Conservation (phyloP, 768 basidiomycete species). For the Leccinum subgranulosum region DNA sequence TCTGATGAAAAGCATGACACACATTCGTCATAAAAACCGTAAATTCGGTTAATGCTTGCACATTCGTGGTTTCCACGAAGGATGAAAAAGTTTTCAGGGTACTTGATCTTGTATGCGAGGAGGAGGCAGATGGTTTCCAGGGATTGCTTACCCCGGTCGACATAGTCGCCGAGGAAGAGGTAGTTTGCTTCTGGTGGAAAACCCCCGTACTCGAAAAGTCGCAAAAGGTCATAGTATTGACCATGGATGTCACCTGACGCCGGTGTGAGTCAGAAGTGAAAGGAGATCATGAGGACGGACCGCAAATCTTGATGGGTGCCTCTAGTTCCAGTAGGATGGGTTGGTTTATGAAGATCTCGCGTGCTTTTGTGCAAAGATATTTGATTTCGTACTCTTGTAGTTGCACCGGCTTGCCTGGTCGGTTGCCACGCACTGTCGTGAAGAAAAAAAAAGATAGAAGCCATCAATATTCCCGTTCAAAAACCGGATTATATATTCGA, state of each 20-base stretch:
- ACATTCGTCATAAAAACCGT: conserved; percentile 99
- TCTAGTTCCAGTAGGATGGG: conserved; percentile 97
- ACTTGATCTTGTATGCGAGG: conserved; percentile 99
- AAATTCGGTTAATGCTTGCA: conserved; percentile 98
- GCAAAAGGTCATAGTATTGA: conserved; percentile 97
- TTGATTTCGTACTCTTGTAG: conserved; percentile 99
- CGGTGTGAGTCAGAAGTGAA: conserved; percentile 19
- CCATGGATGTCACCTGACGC: conserved; percentile 92
- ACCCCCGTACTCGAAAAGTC: conserved; percentile 98
- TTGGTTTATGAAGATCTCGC: conserved; percentile 99
- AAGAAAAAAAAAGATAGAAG: conserved; percentile 13
- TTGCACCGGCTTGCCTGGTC: conserved; percentile 97
- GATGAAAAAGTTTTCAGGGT: conserved; percentile 99
- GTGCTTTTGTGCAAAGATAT: conserved; percentile 96
- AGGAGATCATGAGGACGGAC: conserved; percentile 44
- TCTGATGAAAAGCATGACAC: conserved; percentile 32
- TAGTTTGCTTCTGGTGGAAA: conserved; percentile 99
- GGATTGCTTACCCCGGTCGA: conserved; percentile 98
- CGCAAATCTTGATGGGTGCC: conserved; percentile 99
- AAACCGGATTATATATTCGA: not conserved
- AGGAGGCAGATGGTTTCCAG: conserved; percentile 99
- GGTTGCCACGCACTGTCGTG: conserved; percentile 86
- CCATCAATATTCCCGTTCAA: conserved; percentile 17
- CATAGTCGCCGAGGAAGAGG: conserved; percentile 99
- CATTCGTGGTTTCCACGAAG: conserved; percentile 99